Evolutionary conservation across 108 stramenopile species (phyloP).

Genomic region (Cylindrotheca fusiformis): DNA sequence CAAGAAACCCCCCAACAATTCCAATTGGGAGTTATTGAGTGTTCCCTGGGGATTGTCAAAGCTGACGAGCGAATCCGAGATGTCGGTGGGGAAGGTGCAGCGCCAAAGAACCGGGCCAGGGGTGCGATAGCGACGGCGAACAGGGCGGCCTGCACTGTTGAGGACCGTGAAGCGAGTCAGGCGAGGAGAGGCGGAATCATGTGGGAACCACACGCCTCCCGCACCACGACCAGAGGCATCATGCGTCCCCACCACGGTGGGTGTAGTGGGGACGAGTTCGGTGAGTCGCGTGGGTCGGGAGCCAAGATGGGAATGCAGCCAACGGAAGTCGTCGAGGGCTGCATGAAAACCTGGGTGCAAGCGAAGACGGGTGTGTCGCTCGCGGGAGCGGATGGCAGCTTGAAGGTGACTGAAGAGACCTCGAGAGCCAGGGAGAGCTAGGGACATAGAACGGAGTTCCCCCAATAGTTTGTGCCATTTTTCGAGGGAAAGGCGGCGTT

Average conservation of each 20-base stretch:
- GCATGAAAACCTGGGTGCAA: too few species aligned
- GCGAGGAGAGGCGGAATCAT: background rate
- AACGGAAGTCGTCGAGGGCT: too few species aligned
- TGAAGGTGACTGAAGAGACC: too few species aligned
- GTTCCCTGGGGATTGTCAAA: slow-evolving; percentile 24
- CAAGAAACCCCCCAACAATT: slow-evolving; percentile 32
- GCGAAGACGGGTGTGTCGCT: too few species aligned
- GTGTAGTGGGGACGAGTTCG: slow-evolving; percentile 40
- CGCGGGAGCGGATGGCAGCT: too few species aligned
- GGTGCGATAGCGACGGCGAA: slow-evolving; percentile 28
- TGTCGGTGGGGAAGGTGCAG: too few species aligned
- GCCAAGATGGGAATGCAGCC: too few species aligned
- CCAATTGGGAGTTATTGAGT: slow-evolving; percentile 38
- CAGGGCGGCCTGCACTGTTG: background rate
- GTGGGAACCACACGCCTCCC: slow-evolving; percentile 41
- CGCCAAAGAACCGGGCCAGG: slow-evolving; percentile 26
- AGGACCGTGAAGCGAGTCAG: background rate
- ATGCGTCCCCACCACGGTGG: slow-evolving; percentile 25
- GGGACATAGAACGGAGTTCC: slow-evolving; percentile 18
- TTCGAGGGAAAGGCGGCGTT: too few species aligned
- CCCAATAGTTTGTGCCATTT: slow-evolving; percentile 24
- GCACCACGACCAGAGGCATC: slow-evolving; percentile 39
- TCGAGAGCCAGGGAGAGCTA: too few species aligned
- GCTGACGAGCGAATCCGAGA: slow-evolving; percentile 13
- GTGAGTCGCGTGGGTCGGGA: slow-evolving; percentile 28